Evolutionary conservation across 1,139 yeast species (phyloP), one percentile per base, ranked within the genome.

Genomic region (Yamadazyma friedrichii): DNA sequence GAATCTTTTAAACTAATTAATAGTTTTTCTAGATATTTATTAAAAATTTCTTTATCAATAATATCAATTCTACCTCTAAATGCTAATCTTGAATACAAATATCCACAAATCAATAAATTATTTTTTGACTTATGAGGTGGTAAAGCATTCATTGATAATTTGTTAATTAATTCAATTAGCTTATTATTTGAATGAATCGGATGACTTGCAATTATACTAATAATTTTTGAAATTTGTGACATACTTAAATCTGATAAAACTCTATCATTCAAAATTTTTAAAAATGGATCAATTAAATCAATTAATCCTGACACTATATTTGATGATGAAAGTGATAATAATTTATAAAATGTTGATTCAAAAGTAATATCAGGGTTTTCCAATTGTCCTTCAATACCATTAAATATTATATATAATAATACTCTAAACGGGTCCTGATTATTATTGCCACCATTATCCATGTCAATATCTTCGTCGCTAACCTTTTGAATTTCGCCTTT

Each of bases 181-280:
- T 38, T 38, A 0, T 33, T 40, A 13, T 52, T 49, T 9, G 36
- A 36, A 34, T 53, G 55, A 0, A 43, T 38, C 2, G 70, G 69
- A 47, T 78, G 78, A 38, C 85, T 72, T 1, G 72, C 74, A 36
- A 85, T 59, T 4, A 84, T 74, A 25, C 86, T 91, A 24, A 80
- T 51, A 0, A 74, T 58, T 41, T 68, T 71, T 4, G 85, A 73
- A 3, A 66, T 68, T 62, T 58, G 69, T 31, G 54, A 45, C 9
- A 62, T 48, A 11, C 76, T 64, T 15, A 69, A 72, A 13, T 70
- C 72, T 28, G 54, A 52, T 22, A 62, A 43, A 1, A 55, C 40
- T 34, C 55, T 58, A 2, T 56, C 56, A 25, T 51, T 50, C 8
- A 70, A 41, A 12, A 67, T 43, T 6, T 48, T 51, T 10, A 64